Base-by-base conservation (phyloP, 2,329 filamentous ascomycete species). In the Hymenoscyphus fructigenus region DNA sequence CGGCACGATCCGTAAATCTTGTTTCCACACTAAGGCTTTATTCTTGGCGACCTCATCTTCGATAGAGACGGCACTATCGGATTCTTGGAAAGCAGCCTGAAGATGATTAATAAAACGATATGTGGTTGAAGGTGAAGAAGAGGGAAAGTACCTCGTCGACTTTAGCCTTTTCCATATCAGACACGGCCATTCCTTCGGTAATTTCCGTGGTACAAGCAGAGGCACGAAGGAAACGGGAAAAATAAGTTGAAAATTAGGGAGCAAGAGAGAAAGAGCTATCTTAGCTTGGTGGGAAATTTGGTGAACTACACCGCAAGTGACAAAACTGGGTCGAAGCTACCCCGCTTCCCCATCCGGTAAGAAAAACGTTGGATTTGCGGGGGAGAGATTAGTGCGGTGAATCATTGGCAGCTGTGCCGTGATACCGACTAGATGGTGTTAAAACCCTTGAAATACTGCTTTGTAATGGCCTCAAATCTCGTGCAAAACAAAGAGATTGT, bases 1-100 rank as follows among this genome's bases (percentile, higher is more conserved):
- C 1, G 88, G 88, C 15, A 90, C 78, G 64, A 91, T 88, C 62
- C 84, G 81, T 20, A 84, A 65, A 73, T 91, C 88, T 71, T 89
- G 86, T 70, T 85, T 87, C 76, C 82, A 78, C 28, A 86, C 67
- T 6, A 86, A 77, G 5, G 75, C 72, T 62, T 76, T 79, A 59
- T 79, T 78, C 55, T 63, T 56, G 17, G 66, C 57, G 10, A 56
- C 62, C 23, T 38, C 55, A 14, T 69, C 62, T 6, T 60, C 58
- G 5, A 53, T 17, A 12, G 44, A 50, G 7, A 23, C 44, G 3
- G 44, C 44, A 23, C n/a, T 53, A 20, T 58, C 61, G 6, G 44
- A 38, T 41, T 41, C 44, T 23, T 29, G 38, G 36, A 62, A n/a
- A 20, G n/a, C 38, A n/a, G 4, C 20, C 60, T 61, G 15, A 32